Conservation (phyloP, 2,329 filamentous ascomycete species). For the Fusarium piperis region DNA sequence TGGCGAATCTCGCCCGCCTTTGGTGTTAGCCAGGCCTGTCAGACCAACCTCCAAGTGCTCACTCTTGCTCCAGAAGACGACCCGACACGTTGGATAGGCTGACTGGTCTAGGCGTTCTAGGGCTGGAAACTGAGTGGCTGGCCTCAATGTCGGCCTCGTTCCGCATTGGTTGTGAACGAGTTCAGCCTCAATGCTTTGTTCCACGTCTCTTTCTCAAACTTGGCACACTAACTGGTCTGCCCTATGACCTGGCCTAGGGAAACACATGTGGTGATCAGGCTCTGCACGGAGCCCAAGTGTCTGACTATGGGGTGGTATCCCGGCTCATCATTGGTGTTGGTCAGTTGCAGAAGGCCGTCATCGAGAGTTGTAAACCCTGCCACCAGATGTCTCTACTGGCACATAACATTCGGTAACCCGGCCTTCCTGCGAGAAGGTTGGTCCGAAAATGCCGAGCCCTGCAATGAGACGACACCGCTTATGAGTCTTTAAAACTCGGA, state of each 20-base stretch:
- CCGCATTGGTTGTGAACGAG: constrained; percentile 7
- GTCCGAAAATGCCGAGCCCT: constrained; percentile 5
- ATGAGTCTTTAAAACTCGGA: neutral
- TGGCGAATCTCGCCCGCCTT: neutral
- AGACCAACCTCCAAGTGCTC: neutral
- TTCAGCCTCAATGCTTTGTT: neutral
- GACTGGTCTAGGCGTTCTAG: neutral
- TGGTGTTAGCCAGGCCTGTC: constrained; percentile 1
- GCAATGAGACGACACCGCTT: constrained; percentile 6
- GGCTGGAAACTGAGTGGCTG: constrained; percentile 11
- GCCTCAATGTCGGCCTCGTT: constrained; percentile 20
- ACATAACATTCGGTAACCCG: neutral
- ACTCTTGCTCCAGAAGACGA: neutral
- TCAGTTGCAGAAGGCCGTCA: neutral
- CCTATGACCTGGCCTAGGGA: neutral
- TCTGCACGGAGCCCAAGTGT: neutral
- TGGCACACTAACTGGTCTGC: neutral
- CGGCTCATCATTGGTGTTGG: neutral
- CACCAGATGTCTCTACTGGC: neutral
- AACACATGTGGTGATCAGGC: neutral
- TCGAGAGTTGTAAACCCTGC: neutral
- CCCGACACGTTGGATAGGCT: constrained; percentile 3
- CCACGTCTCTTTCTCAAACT: neutral
- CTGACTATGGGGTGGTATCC: neutral
- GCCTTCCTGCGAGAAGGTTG: constrained; percentile 9